These are phyloP conservation scores for Boletus sp. DNA, from an alignment of 768 basidiomycete genomes.

Conservation along the genomic window DNA sequence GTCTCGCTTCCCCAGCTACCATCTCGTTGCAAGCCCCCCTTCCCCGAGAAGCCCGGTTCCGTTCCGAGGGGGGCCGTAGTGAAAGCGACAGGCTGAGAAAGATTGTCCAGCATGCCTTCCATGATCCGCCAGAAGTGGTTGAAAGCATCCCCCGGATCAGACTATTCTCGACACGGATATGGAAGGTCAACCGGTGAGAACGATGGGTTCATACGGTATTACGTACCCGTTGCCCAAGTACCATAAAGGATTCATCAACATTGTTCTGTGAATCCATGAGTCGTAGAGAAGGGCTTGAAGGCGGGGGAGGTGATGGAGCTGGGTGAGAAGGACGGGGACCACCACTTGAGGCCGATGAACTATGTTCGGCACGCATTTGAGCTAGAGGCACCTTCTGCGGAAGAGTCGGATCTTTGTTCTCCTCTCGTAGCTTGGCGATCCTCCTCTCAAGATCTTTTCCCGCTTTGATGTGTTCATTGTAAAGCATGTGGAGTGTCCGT, in stretches of 20 bases:
- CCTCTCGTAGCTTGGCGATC: conserved; percentile 68
- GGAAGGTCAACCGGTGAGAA: too few species aligned
- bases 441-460: conserved; percentile 69
- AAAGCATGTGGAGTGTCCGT: conserved; percentile 70
- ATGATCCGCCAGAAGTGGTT: conserved; percentile 88
- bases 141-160: conserved; percentile 83
- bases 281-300: conserved; percentile 35
- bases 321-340: conserved; percentile 25
- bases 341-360: conserved; percentile 15
- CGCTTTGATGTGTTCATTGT: conserved; percentile 71
- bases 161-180: conserved; percentile 37
- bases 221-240: conserved; percentile 72
- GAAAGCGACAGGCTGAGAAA: conserved; percentile 80
- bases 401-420: conserved; percentile 73
- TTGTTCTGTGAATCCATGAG: conserved; percentile 56
- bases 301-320: conserved; percentile 47
- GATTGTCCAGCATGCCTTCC: conserved; percentile 82
- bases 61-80: conserved; percentile 72
- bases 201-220: not conserved
- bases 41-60: conserved; percentile 27
- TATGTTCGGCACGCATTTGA: conserved; percentile 24
- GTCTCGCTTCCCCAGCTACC: conserved; percentile 63
- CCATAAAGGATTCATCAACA: conserved; percentile 88
- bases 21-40: conserved; percentile 40
- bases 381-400: conserved; percentile 54